Evolutionary conservation across 176 grass and related monocot genomes (phyloP).

Genomic region (Carex littledalei): DNA sequence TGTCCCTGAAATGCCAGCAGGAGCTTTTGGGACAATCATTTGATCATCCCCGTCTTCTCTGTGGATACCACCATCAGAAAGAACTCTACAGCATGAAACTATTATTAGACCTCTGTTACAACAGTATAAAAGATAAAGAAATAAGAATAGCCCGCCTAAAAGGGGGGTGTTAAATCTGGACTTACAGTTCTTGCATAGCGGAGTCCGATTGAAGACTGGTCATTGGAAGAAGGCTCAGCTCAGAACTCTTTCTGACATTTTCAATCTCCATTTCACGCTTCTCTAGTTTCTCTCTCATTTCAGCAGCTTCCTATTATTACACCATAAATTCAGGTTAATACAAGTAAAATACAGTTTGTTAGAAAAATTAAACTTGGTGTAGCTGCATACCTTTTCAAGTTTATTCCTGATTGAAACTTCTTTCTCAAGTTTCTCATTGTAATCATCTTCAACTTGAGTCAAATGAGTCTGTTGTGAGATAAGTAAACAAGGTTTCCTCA

Average conservation of each 20-base stretch:
- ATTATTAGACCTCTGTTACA: background rate
- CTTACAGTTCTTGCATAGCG: slow-evolving; percentile 47
- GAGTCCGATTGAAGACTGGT: slow-evolving; percentile 30
- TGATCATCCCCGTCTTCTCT: slow-evolving; percentile 42
- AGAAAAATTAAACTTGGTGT: background rate
- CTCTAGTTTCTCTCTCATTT: slow-evolving; percentile 76
- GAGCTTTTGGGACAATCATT: slow-evolving; percentile 67
- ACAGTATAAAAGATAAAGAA: background rate
- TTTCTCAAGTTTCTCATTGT: slow-evolving; percentile 83
- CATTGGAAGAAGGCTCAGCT: slow-evolving; percentile 64
- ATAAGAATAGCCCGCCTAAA: background rate
- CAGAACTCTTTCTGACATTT: slow-evolving; percentile 72
- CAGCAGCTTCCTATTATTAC: slow-evolving; percentile 49
- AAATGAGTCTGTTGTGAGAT: slow-evolving; percentile 60
- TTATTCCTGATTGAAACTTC: slow-evolving; percentile 53
- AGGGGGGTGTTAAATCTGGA: background rate
- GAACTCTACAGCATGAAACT: slow-evolving; percentile 39
- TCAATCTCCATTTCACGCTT: slow-evolving; percentile 77
- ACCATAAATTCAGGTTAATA: background rate
- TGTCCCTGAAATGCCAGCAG: slow-evolving; percentile 82
- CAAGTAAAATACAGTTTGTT: background rate
- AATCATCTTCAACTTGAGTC: slow-evolving; percentile 87
- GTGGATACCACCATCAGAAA: slow-evolving; percentile 29
- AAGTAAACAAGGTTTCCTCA: slow-evolving; percentile 25
- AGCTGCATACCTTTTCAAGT: slow-evolving; percentile 56